Evolutionary conservation across 805 yeast species (phyloP).

Genomic region (Candida dajiaensis): DNA sequence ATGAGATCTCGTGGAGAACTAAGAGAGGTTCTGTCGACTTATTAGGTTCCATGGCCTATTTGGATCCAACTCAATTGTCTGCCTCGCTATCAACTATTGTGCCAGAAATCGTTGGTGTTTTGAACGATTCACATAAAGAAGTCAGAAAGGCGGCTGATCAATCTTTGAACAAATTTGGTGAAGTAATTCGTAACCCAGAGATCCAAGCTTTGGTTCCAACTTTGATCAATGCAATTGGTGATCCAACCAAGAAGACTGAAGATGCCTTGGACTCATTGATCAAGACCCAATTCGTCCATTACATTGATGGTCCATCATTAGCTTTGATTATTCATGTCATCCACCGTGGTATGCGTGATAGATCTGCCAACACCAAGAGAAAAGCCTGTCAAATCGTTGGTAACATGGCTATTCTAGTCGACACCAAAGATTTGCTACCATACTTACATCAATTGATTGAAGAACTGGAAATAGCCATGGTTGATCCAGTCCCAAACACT

Average conservation of each 20-base stretch:
- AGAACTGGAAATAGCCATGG: conserved; percentile 91
- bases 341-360: conserved; percentile 90
- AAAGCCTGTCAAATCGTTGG: conserved; percentile 98
- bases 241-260: conserved; percentile 88
- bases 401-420: conserved; percentile 95
- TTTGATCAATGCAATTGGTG: conserved; percentile 88
- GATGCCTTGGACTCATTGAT: conserved; percentile 80
- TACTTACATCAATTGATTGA: conserved; percentile 71
- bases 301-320: conserved; percentile 95
- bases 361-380: conserved; percentile 89
- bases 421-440: conserved; percentile 77
- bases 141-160: conserved; percentile 93
- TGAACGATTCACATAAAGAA: conserved; percentile 94
- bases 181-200: conserved; percentile 95
- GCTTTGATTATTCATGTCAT: conserved; percentile 93
- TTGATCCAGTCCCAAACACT: conserved; percentile 96
- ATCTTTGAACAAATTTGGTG: conserved; percentile 87
- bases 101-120: conserved; percentile 93
- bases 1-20: conserved; percentile 91
- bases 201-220: conserved; percentile 87
- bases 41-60: conserved; percentile 95
- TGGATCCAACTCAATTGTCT: conserved; percentile 91
- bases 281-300: conserved; percentile 91
- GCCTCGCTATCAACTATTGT: conserved; percentile 84
- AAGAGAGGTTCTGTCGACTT: conserved; percentile 96